Evolutionary conservation across 805 yeast species (phyloP), one percentile per base, ranked within the genome.

Genomic region (Kodamaea fukazawae): DNA sequence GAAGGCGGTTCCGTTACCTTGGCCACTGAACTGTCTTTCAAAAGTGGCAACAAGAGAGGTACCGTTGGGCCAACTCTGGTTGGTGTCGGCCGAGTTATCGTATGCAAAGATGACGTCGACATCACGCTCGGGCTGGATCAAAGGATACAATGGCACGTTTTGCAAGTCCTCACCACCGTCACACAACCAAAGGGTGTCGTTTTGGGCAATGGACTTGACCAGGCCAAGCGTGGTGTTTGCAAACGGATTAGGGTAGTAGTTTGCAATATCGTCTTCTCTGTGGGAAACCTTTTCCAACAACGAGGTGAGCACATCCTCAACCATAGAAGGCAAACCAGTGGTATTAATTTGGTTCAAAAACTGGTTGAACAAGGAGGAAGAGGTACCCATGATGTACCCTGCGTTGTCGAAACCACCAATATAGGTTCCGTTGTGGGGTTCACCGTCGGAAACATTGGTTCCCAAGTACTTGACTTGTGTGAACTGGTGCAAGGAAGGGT

Each of bases 151-250:
- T 0, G 95, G 93, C 12, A 86, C 68, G 51, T 83, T 83, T 58
- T 83, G 88, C 7, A 71, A 41, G 56, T 85, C 91, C 57, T 81
- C 87, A 23, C 93, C 95, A 31, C 95, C 95, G 55, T 86, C 95
- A 22, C 78, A 87, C 43, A 86, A 66, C 51, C 65, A 73, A 31
- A 84, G 64, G 16, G 70, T 58, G 4, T 67, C 67, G 34, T 71
- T 57, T 3, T 61, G 43, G 15, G 61, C 58, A 39, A 81, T 67
- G 13, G 68, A 42, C 1, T 60, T 54, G 10, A 64, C 54, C 7
- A 53, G 29, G 3, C 52, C 59, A 13, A 29, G 70, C 49, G 53
- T 61, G 4, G 65, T 54, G 25, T 76, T 42, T 40, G 60, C 65
- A 63, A 83, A 83, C 11, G 61, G 62, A 35, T 56, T 57, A 5